These are phyloP conservation scores for Mortierella sp. DNA, from an alignment of 371 early-diverging fungal species.

Conservation along the genomic window DNA sequence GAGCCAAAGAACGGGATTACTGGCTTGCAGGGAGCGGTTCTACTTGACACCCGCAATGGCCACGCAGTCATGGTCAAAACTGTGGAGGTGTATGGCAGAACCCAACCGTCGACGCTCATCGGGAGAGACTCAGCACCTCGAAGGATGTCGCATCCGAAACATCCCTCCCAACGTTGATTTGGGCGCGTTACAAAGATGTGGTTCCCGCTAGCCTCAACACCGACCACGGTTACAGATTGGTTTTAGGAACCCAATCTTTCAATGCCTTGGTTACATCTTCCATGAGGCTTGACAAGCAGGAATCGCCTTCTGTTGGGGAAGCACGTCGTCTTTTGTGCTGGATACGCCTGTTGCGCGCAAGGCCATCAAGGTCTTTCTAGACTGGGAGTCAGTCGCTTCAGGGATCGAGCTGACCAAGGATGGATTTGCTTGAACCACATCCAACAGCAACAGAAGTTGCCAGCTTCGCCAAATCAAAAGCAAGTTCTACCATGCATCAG, in stretches of 20 bases:
- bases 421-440: too few species aligned
- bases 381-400: constrained; percentile 19
- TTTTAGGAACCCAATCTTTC: constrained; percentile 43
- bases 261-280: constrained; percentile 44
- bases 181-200: constrained; percentile 42
- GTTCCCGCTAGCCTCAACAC: constrained; percentile 36
- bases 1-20: too few species aligned
- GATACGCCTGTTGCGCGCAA: background rate
- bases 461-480: too few species aligned
- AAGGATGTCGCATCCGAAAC: constrained; percentile 8
- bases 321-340: constrained; percentile 8
- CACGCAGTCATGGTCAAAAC: too few species aligned
- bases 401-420: too few species aligned
- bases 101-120: constrained; percentile 15
- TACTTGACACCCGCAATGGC: too few species aligned
- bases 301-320: constrained; percentile 14
- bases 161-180: constrained; percentile 29
- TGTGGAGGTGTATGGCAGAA: too few species aligned
- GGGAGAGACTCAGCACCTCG: background rate
- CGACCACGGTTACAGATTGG: constrained; percentile 35
- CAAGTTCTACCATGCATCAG: background rate
- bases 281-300: constrained; percentile 6
- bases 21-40: too few species aligned
- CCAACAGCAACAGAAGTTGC: too few species aligned
- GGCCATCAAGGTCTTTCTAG: constrained; percentile 13